Conservation (phyloP, 441 rosid genomes). For the Gossypium davidsonii region DNA sequence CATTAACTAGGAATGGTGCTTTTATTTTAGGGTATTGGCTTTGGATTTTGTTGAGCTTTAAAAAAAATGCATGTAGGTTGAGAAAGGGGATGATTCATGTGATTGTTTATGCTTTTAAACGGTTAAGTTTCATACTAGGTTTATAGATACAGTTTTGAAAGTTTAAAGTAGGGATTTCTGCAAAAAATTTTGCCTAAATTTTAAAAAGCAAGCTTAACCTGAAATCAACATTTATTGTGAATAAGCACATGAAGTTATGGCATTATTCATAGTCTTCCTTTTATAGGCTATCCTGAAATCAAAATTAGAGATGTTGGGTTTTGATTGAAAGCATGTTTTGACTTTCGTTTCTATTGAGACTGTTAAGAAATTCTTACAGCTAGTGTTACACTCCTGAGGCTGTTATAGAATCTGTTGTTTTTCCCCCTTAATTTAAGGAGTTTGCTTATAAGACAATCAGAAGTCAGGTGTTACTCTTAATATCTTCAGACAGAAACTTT, state of each 20-base stretch:
- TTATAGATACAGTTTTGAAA: neutral
- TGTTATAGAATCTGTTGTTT: neutral
- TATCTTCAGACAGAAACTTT: neutral
- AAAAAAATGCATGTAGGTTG: neutral
- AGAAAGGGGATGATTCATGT: neutral
- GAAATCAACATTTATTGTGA: neutral
- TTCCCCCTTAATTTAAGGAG: neutral
- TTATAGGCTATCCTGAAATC: neutral
- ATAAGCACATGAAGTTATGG: neutral
- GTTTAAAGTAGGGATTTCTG: neutral
- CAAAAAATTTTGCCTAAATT: neutral
- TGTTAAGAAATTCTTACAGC: neutral
- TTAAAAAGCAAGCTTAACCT: neutral
- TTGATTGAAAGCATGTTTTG: neutral
- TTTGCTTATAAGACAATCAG: neutral
- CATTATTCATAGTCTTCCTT: neutral
- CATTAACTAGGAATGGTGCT: neutral
- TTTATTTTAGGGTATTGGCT: slow-evolving; percentile 4
- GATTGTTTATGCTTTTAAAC: neutral
- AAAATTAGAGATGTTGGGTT: neutral
- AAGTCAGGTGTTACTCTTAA: neutral
- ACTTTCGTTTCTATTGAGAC: neutral
- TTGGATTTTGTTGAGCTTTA: neutral
- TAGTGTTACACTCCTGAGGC: neutral
- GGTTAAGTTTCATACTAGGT: neutral